phyloP scores from a whole-genome alignment of 2,329 filamentous ascomycete species.

The Botryotinia narcissicola region DNA sequence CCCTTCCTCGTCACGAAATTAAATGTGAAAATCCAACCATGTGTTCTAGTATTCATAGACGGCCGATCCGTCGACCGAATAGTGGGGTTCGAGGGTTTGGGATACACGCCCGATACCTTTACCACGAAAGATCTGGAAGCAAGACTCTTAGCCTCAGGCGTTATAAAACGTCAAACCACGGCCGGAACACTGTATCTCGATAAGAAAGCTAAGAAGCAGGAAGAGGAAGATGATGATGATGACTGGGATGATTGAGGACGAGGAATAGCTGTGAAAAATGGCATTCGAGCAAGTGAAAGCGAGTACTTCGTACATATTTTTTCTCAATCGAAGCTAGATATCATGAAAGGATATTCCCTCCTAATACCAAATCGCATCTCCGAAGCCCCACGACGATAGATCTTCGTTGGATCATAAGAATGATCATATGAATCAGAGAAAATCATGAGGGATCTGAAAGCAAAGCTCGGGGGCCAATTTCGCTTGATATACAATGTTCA shows the following conservation, averaged over 20 bases:
- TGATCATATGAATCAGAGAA: constrained; percentile 5
- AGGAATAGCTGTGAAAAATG: neutral
- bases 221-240: constrained; percentile 44
- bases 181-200: constrained; percentile 44
- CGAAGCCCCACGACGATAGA: constrained; percentile 3
- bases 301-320: neutral
- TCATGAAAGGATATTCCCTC: neutral
- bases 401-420: constrained; percentile 1
- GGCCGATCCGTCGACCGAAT: constrained; percentile 55
- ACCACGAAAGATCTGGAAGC: constrained; percentile 53
- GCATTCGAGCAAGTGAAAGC: neutral
- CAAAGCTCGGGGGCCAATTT: constrained; percentile 7
- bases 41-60: constrained; percentile 56
- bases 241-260: constrained; percentile 45
- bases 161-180: constrained; percentile 52
- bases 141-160: constrained; percentile 49
- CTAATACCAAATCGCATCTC: neutral
- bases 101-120: constrained; percentile 51
- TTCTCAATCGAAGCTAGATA: neutral
- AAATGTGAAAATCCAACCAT: constrained; percentile 56
- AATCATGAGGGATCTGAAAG: neutral
- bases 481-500: constrained; percentile 5
- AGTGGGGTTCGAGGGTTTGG: constrained; percentile 57
- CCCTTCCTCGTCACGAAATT: constrained; percentile 58
- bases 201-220: constrained; percentile 40